Conservation (phyloP, 2,329 filamentous ascomycete species). For the Colletotrichum cordylinicola region DNA sequence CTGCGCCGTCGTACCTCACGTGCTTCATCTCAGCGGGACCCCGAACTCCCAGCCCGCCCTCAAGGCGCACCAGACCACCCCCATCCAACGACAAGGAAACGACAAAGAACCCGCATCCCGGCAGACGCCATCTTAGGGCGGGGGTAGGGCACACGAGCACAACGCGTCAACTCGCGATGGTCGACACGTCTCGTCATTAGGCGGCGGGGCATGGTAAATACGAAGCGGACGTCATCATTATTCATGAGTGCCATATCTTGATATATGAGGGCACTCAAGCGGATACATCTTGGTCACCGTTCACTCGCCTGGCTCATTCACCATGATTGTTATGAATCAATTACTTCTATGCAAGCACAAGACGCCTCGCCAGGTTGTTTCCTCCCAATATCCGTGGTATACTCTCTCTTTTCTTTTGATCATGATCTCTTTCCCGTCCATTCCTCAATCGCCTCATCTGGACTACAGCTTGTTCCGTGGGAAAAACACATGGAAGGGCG, state of each 20-base stretch:
- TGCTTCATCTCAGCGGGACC: background rate
- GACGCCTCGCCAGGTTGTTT: constrained; percentile 13
- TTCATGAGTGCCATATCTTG: no score
- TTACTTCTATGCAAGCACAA: constrained; percentile 14
- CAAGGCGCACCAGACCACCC: background rate
- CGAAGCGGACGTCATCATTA: background rate
- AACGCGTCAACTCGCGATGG: constrained; percentile 1
- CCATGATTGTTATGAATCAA: background rate
- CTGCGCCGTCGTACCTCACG: background rate
- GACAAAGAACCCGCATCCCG: background rate
- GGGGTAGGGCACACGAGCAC: constrained; percentile 3
- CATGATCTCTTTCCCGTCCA: background rate
- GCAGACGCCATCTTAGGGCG: background rate
- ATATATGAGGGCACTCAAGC: no score
- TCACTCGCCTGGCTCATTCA: fast-evolving
- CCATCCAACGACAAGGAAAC: background rate
- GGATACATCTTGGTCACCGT: background rate
- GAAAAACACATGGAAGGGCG: background rate
- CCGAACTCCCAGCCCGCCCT: background rate
- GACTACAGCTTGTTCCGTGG: background rate
- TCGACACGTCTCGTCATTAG: background rate
- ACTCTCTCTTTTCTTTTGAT: background rate
- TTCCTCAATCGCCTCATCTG: constrained; percentile 12
- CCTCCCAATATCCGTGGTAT: constrained; percentile 2
- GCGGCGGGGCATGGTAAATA: background rate